Percentiles rank a stretch among this genome's conserved stretches.
Evolutionary conservation across 2,329 filamentous ascomycete genomes (phyloP).

Genomic region (Cladosporium velox): DNA sequence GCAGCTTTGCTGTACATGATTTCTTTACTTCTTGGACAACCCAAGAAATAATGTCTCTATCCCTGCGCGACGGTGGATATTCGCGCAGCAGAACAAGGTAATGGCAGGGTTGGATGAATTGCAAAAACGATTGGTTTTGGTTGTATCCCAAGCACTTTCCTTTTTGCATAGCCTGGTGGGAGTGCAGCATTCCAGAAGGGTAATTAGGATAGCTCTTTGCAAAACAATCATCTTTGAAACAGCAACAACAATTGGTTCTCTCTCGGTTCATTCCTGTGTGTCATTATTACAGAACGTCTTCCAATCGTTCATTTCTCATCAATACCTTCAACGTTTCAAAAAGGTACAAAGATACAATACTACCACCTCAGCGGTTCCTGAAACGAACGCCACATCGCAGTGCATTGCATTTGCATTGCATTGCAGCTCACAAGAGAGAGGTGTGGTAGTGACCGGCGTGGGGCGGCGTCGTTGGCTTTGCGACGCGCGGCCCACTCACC

Average conservation of each 20-base stretch:
- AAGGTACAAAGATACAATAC: not conserved
- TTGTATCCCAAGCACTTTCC: not conserved
- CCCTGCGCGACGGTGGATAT: not conserved
- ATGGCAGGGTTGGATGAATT: not conserved
- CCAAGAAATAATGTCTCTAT: constrained; percentile 7
- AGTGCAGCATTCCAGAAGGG: constrained; percentile 8
- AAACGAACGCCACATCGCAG: not conserved
- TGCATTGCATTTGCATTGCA: not conserved
- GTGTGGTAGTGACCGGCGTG: not conserved
- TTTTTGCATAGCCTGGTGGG: constrained; percentile 1
- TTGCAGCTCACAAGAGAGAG: not conserved
- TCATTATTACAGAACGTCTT: not conserved
- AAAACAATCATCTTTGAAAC: constrained; percentile 5
- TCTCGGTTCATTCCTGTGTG: not conserved
- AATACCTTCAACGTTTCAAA: not conserved
- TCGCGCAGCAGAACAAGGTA: constrained; percentile 10
- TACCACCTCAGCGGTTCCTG: not conserved
- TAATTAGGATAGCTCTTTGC: constrained; percentile 7
- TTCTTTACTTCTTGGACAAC: constrained; percentile 1
- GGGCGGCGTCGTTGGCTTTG: not conserved
- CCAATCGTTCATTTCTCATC: not conserved
- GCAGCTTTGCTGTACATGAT: constrained; percentile 18
- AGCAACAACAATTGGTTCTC: not conserved
- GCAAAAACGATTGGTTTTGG: not conserved
- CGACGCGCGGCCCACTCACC: not conserved